A percentile compares a stretch with the other conserved stretches of the same genome.
phyloP scores from a whole-genome alignment of 495 filamentous ascomycete genomes.

The Podospora fimiseda region DNA sequence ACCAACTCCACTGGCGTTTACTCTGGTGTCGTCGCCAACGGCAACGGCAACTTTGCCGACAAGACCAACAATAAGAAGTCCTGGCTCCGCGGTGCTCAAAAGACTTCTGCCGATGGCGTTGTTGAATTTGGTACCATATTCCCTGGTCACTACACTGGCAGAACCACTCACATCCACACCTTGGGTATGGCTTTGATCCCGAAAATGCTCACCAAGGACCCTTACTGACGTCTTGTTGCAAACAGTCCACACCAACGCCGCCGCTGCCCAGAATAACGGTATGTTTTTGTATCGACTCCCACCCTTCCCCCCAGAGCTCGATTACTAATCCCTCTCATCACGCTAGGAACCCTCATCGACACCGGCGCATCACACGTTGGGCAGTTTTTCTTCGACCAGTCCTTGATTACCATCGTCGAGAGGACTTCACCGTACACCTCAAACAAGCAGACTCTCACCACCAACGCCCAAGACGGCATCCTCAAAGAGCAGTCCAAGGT shows the following conservation, averaged over 20 bases:
- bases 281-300: no score
- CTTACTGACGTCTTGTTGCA: no score
- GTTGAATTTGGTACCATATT: conserved; percentile 47
- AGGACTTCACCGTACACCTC: conserved; percentile 47
- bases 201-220: no score
- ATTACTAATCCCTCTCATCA: no score
- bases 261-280: conserved; percentile 38
- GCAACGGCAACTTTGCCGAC: conserved; percentile 37
- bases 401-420: conserved; percentile 50
- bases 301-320: no score
- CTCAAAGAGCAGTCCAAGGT: conserved; percentile 27
- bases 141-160: conserved; percentile 51
- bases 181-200: no score
- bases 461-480: conserved; percentile 44
- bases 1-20: conserved; percentile 47
- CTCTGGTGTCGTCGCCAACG: conserved; percentile 44
- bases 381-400: conserved; percentile 60
- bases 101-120: conserved; percentile 42
- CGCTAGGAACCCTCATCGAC: no score
- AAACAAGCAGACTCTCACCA: conserved; percentile 47
- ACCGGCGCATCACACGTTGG: conserved; percentile 47
- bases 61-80: conserved; percentile 42
- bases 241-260: conserved; percentile 39
- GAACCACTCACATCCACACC: conserved; percentile 40
- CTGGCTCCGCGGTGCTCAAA: conserved; percentile 46